phyloP scores from a whole-genome alignment of 2,329 filamentous ascomycete genomes.

The Exophiala sp. region DNA sequence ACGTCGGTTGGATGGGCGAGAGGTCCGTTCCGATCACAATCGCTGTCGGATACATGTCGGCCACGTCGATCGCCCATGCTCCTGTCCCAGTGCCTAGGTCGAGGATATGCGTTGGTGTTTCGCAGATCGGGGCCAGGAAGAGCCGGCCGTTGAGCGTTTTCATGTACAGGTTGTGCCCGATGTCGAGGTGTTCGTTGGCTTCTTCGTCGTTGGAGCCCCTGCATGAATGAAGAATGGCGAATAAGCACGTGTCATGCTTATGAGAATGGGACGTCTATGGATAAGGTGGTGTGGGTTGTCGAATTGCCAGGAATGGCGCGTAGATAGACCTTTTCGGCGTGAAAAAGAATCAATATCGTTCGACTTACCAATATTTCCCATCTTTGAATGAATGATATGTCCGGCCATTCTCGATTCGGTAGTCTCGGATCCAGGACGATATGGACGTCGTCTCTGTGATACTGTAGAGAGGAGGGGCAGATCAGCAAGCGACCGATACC shows the following conservation, averaged over 20 bases:
- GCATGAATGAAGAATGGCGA: neutral
- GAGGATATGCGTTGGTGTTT: slow-evolving; percentile 32
- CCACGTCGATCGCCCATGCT: slow-evolving; percentile 26
- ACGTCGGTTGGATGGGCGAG: slow-evolving; percentile 29
- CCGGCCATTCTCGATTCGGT: slow-evolving; percentile 23
- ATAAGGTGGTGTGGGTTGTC: slow-evolving; percentile 1
- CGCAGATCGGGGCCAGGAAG: slow-evolving; percentile 36
- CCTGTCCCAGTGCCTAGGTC: slow-evolving; percentile 23
- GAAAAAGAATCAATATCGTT: neutral
- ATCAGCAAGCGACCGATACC: too few species aligned
- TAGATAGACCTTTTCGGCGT: neutral
- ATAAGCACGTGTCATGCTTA: too few species aligned
- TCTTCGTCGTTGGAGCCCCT: slow-evolving; percentile 38
- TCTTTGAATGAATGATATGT: slow-evolving; percentile 25
- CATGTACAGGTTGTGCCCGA: slow-evolving; percentile 27
- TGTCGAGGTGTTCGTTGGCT: slow-evolving; percentile 36
- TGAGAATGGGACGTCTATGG: too few species aligned
- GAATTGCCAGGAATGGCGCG: too few species aligned
- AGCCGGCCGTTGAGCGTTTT: slow-evolving; percentile 35
- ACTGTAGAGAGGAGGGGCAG: neutral
- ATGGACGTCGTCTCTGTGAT: slow-evolving; percentile 21
- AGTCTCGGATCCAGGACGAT: slow-evolving; percentile 20
- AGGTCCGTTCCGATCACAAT: slow-evolving; percentile 30
- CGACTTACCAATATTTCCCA: slow-evolving; percentile 23
- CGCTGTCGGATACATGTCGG: slow-evolving; percentile 32